phyloP scores from a whole-genome alignment of 2,329 filamentous ascomycete species.

The Stachybotrys elegans region DNA sequence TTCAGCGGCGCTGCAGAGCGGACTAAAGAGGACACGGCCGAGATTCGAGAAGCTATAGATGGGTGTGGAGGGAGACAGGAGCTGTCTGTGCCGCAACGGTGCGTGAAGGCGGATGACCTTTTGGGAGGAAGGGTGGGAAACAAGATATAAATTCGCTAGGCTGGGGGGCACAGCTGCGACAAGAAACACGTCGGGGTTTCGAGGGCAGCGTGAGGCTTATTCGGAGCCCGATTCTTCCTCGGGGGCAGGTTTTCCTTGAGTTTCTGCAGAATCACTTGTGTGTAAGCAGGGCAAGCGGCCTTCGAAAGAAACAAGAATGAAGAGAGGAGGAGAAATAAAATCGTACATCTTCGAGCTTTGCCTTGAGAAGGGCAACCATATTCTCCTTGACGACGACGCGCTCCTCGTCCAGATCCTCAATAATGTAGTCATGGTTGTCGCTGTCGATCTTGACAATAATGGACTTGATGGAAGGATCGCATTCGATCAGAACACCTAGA shows the following conservation, averaged over 20 bases:
- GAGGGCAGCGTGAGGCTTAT: too few species aligned
- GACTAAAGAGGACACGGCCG: conserved; percentile 71
- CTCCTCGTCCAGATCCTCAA: conserved; percentile 75
- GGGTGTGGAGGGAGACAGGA: too few species aligned
- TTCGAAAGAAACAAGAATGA: not conserved
- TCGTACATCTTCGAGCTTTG: conserved; percentile 61
- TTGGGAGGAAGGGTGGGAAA: too few species aligned
- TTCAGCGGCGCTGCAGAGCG: conserved; percentile 66
- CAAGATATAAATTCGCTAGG: too few species aligned
- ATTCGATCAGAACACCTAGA: conserved; percentile 69
- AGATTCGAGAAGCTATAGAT: conserved; percentile 76
- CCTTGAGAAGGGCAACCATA: conserved; percentile 64
- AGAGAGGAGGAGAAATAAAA: not conserved
- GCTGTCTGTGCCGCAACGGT: too few species aligned
- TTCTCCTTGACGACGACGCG: conserved; percentile 70
- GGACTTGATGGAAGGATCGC: conserved; percentile 82
- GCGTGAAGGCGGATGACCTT: too few species aligned
- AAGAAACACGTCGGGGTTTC: too few species aligned
- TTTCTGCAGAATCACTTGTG: conserved; percentile 25
- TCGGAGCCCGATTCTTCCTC: conserved; percentile 49
- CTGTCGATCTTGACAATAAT: conserved; percentile 75
- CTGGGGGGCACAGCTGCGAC: too few species aligned
- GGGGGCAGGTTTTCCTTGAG: conserved; percentile 48
- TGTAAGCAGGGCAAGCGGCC: not conserved
- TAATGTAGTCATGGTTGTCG: conserved; percentile 66